Evolutionary conservation across 768 basidiomycete genomes (phyloP).

Genomic region (Auricularia heimuer): DNA sequence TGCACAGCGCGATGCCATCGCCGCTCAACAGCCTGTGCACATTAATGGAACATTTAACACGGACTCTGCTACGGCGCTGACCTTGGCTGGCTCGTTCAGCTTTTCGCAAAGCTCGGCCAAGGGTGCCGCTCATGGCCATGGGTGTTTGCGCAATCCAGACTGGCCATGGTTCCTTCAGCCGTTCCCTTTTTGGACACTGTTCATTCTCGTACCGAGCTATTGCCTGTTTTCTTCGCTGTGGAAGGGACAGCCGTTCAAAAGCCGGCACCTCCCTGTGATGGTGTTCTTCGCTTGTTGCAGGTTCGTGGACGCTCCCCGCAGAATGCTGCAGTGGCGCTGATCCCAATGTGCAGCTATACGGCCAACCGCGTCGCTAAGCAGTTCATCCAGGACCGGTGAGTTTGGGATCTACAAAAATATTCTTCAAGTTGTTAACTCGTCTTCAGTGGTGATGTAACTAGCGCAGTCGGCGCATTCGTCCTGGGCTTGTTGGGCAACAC

Average conservation of each 20-base stretch:
- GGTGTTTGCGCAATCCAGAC: conserved; percentile 58
- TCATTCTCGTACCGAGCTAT: conserved; percentile 68
- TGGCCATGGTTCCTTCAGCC: conserved; percentile 75
- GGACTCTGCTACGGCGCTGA: conserved; percentile 36
- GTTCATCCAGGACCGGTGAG: conserved; percentile 67
- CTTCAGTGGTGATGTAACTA: conserved; percentile 54
- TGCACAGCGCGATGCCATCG: conserved; percentile 40
- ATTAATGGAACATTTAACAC: conserved; percentile 61
- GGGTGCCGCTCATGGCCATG: conserved; percentile 39
- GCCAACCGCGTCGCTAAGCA: conserved; percentile 78
- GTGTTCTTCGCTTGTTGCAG: conserved; percentile 73
- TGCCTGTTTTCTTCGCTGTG: conserved; percentile 61
- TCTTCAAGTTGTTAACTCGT: background rate
- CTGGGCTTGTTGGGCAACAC: conserved; percentile 70
- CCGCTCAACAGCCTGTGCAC: conserved; percentile 38
- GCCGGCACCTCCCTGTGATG: conserved; percentile 70
- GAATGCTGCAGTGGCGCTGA: background rate
- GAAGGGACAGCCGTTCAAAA: conserved; percentile 68
- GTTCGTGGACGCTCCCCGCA: conserved; percentile 28
- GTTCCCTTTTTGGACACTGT: conserved; percentile 69
- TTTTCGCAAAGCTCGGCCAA: conserved; percentile 40
- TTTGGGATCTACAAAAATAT: background rate
- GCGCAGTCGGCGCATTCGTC: conserved; percentile 76
- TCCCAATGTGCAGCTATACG: conserved; percentile 14
- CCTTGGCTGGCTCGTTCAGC: conserved; percentile 52